Percentiles rank a stretch among this genome's conserved stretches.
phyloP scores from a whole-genome alignment of 2,329 filamentous ascomycete species.

The Bipolaris bicolor region DNA sequence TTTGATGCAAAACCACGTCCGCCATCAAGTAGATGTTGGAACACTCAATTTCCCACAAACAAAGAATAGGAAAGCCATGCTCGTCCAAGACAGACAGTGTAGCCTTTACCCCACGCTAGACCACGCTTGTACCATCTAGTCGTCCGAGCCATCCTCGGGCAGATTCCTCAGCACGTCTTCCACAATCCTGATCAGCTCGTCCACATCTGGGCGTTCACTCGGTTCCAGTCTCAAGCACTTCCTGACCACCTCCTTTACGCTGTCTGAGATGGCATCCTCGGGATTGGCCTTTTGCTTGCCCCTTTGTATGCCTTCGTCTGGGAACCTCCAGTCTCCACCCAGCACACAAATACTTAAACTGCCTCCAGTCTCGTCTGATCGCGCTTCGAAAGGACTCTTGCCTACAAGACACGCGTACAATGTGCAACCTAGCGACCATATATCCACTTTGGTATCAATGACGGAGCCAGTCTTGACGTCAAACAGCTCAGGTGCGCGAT shows the following conservation, averaged over 20 bases:
- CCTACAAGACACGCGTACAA: conserved; percentile 95
- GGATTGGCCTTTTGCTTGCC: conserved; percentile 58
- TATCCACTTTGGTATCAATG: conserved; percentile 95
- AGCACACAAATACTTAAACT: conserved; percentile 90
- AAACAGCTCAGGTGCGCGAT: conserved; percentile 95
- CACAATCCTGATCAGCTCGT: conserved; percentile 81
- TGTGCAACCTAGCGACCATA: conserved; percentile 98
- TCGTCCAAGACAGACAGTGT: background rate
- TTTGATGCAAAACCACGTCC: background rate
- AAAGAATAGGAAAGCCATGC: background rate
- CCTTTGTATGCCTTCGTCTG: conserved; percentile 73
- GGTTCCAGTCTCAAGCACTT: conserved; percentile 88
- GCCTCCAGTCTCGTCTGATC: conserved; percentile 94
- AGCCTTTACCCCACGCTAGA: background rate
- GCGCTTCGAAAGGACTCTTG: conserved; percentile 95
- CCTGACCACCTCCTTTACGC: conserved; percentile 85
- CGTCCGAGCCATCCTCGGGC: conserved; percentile 62
- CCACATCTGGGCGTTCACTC: conserved; percentile 82
- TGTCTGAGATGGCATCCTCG: conserved; percentile 72
- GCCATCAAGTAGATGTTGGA: background rate
- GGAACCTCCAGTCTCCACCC: conserved; percentile 95
- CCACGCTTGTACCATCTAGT: conserved; percentile 7
- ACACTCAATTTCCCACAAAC: background rate
- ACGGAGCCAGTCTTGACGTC: conserved; percentile 93
- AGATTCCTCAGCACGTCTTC: conserved; percentile 71